A percentile compares a stretch with the other conserved stretches of the same genome.
phyloP scores from a whole-genome alignment of 2,329 filamentous ascomycete species.

The Fusarium beomiforme region DNA sequence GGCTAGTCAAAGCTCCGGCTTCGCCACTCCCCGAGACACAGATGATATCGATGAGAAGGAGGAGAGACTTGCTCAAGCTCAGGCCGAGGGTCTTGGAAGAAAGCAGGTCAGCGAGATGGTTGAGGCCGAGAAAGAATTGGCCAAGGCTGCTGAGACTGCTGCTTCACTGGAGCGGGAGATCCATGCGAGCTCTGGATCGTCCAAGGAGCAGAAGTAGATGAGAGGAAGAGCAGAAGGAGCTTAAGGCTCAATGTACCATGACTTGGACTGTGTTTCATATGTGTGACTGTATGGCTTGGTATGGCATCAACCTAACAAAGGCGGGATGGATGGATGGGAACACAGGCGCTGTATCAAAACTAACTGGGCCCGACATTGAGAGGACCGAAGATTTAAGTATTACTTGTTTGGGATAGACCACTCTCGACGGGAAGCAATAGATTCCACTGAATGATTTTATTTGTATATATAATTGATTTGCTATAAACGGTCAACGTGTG shows the following conservation, averaged over 20 bases:
- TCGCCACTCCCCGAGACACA: conserved; percentile 81
- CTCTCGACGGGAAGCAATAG: conserved; percentile 46
- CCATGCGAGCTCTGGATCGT: conserved; percentile 40
- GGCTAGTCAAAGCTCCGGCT: conserved; percentile 78
- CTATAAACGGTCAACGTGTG: not conserved
- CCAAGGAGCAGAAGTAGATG: conserved; percentile 50
- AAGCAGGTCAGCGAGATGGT: conserved; percentile 64
- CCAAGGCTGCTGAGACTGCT: conserved; percentile 42
- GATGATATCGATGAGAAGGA: conserved; percentile 97
- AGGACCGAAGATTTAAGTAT: conserved; percentile 31
- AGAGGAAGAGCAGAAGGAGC: conserved; percentile 1
- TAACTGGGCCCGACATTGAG: conserved; percentile 26
- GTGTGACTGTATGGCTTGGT: conserved; percentile 45
- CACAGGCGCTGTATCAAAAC: conserved; percentile 43
- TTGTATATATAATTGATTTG: conserved; percentile 33
- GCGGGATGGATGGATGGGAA: conserved; percentile 28
- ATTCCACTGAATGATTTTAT: conserved; percentile 45
- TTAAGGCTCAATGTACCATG: conserved; percentile 38
- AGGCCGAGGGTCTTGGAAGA: conserved; percentile 58
- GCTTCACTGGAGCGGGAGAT: conserved; percentile 36
- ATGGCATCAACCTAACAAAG: conserved; percentile 34
- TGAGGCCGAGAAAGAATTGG: conserved; percentile 63
- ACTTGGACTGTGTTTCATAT: conserved; percentile 44
- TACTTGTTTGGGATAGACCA: conserved; percentile 42
- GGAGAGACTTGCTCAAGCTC: conserved; percentile 67